These are phyloP conservation scores for Aspergillus nomiae DNA, from an alignment of 2,329 filamentous ascomycete species.

Conservation along the genomic window DNA sequence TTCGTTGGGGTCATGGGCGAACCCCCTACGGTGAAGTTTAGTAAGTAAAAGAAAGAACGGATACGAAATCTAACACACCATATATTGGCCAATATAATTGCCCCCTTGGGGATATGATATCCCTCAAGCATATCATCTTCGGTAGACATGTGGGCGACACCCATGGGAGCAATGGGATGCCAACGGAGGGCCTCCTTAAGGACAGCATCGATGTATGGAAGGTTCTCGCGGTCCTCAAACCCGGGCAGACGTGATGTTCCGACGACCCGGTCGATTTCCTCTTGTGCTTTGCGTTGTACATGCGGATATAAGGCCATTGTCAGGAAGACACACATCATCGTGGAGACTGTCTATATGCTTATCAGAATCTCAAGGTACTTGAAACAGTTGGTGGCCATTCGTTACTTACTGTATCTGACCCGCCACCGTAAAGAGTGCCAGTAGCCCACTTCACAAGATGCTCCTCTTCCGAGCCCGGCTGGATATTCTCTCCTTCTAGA, in stretches of 20 bases:
- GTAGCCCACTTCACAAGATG: conserved; percentile 46
- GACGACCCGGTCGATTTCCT: conserved; percentile 12
- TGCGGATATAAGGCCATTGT: conserved; percentile 12
- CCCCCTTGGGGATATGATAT: conserved; percentile 38
- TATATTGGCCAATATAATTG: conserved; percentile 36
- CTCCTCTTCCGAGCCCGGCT: conserved; percentile 28
- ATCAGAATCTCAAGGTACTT: neutral
- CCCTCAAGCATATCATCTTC: conserved; percentile 27
- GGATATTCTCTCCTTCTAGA: conserved; percentile 11
- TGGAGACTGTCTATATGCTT: neutral
- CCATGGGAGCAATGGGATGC: conserved; percentile 31
- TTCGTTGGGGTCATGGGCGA: conserved; percentile 39
- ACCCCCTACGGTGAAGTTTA: conserved; percentile 35
- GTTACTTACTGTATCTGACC: conserved; percentile 41
- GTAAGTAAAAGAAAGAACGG: neutral
- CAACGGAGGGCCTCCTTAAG: conserved; percentile 38
- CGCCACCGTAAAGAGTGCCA: conserved; percentile 45
- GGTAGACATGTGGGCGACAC: conserved; percentile 26
- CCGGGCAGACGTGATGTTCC: conserved; percentile 5
- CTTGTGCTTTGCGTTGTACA: conserved; percentile 10
- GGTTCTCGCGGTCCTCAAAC: conserved; percentile 5
- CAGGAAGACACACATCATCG: conserved; percentile 8
- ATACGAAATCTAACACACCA: conserved; percentile 29
- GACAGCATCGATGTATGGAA: conserved; percentile 34
- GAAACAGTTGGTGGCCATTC: too few relatives aligned